Evolutionary conservation across 495 filamentous ascomycete species (phyloP).

Genomic region (Podospora tetraspora): DNA sequence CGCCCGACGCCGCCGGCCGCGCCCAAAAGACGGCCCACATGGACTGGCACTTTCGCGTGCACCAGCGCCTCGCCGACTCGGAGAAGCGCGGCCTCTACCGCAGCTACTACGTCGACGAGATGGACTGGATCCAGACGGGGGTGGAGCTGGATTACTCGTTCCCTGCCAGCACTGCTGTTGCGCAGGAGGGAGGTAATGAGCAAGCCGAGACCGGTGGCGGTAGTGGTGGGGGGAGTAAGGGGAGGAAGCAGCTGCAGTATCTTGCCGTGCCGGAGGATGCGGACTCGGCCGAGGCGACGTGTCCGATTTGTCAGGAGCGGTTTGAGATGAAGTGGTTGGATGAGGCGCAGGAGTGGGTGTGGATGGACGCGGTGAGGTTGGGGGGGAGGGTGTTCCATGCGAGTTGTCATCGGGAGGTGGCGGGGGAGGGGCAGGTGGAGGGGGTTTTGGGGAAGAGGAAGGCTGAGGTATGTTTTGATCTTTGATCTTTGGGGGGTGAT

Average conservation of each 20-base stretch:
- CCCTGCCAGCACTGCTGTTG: no score
- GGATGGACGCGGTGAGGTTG: constrained; percentile 81
- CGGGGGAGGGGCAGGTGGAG: constrained; percentile 56
- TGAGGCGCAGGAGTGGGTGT: constrained; percentile 92
- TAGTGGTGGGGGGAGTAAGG: background rate
- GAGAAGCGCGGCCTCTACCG: constrained; percentile 78
- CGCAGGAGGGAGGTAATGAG: background rate
- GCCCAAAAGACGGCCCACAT: constrained; percentile 86
- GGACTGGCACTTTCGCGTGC: constrained; percentile 96
- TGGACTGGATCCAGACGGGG: constrained; percentile 87
- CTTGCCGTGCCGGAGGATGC: constrained; percentile 72
- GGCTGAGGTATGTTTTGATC: constrained; percentile 54
- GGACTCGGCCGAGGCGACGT: constrained; percentile 60
- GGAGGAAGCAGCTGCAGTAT: constrained; percentile 50
- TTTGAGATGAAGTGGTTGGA: constrained; percentile 87
- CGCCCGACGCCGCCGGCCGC: constrained; percentile 67
- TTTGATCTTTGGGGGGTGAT: background rate
- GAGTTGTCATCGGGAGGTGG: constrained; percentile 81
- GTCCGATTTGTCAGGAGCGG: constrained; percentile 91
- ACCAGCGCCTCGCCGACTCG: constrained; percentile 78
- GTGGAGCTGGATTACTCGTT: constrained; percentile 55
- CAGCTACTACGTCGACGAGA: constrained; percentile 89
- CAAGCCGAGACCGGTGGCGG: no score
- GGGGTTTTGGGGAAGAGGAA: constrained; percentile 72
- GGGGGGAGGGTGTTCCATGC: constrained; percentile 83